Percentiles rank a stretch among this genome's conserved stretches.
Conservation (phyloP, 1,139 yeast genomes). For the Yamadazyma spencermartinsiae region DNA sequence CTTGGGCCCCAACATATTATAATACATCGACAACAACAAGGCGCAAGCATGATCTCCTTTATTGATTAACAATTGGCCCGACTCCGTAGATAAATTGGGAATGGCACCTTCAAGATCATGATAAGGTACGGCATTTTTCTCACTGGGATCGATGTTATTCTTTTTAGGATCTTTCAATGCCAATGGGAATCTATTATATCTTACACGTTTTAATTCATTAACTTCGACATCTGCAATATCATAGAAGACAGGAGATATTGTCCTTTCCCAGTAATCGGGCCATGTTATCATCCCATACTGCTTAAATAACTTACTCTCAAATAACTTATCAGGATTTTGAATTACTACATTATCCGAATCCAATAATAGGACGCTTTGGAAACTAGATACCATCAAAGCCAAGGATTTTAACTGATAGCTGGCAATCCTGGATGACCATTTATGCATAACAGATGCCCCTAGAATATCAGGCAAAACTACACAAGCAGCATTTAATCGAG, state of each 20-base stretch:
- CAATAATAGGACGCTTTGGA: constrained; percentile 41
- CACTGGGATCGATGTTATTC: neutral
- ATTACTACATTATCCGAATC: constrained; percentile 45
- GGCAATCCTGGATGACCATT: constrained; percentile 29
- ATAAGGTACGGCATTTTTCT: constrained; percentile 21
- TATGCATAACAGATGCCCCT: constrained; percentile 34
- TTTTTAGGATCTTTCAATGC: constrained; percentile 1
- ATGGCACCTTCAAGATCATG: constrained; percentile 60
- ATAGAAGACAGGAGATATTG: constrained; percentile 68
- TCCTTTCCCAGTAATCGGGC: constrained; percentile 85
- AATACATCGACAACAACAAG: constrained; percentile 52
- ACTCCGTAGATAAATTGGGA: constrained; percentile 63
- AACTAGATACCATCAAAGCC: constrained; percentile 33
- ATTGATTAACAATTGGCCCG: constrained; percentile 60
- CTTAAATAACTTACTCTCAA: constrained; percentile 54
- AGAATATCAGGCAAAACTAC: constrained; percentile 36
- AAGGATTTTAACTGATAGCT: constrained; percentile 44
- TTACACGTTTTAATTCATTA: constrained; percentile 24
- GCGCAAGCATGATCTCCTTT: constrained; percentile 55
- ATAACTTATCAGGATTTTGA: constrained; percentile 41
- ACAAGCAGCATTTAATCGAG: constrained; percentile 29
- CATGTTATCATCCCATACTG: constrained; percentile 65
- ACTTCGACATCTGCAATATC: constrained; percentile 56
- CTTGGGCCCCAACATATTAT: constrained; percentile 60
- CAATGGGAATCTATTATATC: constrained; percentile 26